Conservation (phyloP, 2,329 filamentous ascomycete species). For the Stachybotrys echinatus region DNA sequence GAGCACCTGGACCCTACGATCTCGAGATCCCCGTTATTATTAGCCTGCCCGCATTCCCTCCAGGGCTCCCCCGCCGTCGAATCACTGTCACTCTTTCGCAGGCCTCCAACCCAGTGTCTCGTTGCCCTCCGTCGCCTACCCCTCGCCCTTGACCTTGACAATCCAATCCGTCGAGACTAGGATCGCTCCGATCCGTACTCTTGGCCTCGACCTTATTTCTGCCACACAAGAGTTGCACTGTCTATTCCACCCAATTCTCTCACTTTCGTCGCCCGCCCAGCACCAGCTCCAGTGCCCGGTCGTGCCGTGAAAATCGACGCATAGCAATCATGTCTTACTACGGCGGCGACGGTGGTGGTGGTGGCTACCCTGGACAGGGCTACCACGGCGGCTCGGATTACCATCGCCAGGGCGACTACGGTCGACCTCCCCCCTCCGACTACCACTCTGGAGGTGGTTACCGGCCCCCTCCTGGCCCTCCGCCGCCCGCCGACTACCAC, state of each 20-base stretch:
- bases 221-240: neutral
- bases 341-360: slow-evolving; percentile 11
- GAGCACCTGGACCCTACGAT: neutral
- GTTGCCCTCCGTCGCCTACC: neutral
- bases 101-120: neutral
- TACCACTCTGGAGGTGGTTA: slow-evolving; percentile 8
- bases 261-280: neutral
- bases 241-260: neutral
- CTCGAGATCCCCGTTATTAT: neutral
- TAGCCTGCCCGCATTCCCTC: neutral
- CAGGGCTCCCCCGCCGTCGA: neutral
- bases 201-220: neutral
- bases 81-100: neutral
- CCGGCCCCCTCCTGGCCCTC: slow-evolving; percentile 3
- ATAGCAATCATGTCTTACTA: neutral
- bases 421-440: neutral
- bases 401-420: neutral
- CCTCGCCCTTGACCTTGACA: neutral
- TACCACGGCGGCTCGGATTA: neutral
- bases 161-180: neutral
- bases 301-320: neutral
- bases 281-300: too few relatives aligned
- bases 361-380: slow-evolving; percentile 10
- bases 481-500: slow-evolving; percentile 11
- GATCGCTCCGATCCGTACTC: neutral